Evolutionary conservation across 139 green algal species (phyloP), one percentile per base, ranked within the genome.

Genomic region (Chlorella sp.): DNA sequence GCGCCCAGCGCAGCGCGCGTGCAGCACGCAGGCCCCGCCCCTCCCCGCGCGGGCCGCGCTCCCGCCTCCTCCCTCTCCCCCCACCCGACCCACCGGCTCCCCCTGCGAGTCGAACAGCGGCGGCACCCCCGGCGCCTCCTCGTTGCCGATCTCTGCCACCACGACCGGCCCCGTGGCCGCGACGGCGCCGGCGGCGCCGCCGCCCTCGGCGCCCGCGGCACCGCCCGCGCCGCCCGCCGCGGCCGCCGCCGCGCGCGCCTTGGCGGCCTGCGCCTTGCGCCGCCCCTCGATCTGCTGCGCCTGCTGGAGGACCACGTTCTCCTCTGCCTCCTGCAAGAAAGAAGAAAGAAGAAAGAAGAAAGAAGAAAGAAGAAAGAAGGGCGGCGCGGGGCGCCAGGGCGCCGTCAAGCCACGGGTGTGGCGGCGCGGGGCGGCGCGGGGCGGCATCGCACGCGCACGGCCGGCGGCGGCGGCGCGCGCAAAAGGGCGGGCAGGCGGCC

Each of bases 311-410:
- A 96, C 81, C 63, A 74, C 81, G 33, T 92, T 84, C 73, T 97
- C 92, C 36, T 87, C 85, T 23, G 69, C 83, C 17, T 93, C 78
- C 80, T 96, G 59, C 40, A n/a, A n/a, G n/a, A n/a, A n/a, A n/a
- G n/a, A n/a, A n/a, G n/a, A n/a, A n/a, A n/a, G n/a, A n/a, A n/a
- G n/a, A n/a, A n/a, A n/a, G n/a, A n/a, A n/a, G n/a, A n/a, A n/a
- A n/a, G n/a, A 23, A 64, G 1, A 5, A 64, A 64, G 56, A 12
- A 64, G 56, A 23, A 40, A 35, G n/a, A n/a, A n/a, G n/a, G 17
- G 80, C 58, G n/a, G n/a, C n/a, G n/a, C n/a, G n/a, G n/a, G n/a
- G n/a, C n/a, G n/a, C n/a, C n/a, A n/a, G n/a, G n/a, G n/a, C n/a
- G n/a, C n/a, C n/a, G n/a, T n/a, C n/a, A n/a, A n/a, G n/a, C n/a